phyloP scores from a whole-genome alignment of 768 basidiomycete species.

The Xerocomellus dryophilus region DNA sequence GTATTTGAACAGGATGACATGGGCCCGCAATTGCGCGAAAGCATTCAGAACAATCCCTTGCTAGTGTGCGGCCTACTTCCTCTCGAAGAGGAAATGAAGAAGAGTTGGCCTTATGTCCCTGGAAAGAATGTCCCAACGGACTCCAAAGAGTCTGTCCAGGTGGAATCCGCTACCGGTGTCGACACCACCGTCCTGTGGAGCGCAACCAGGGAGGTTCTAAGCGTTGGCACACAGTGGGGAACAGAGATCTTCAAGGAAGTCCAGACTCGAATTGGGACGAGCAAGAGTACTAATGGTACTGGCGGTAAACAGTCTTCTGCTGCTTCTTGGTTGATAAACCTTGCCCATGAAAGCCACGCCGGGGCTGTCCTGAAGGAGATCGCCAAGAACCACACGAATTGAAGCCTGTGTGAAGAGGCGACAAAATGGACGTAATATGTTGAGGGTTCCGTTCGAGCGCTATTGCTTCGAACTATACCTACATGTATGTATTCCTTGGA shows the following conservation, averaged over 20 bases:
- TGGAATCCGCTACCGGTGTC: neutral
- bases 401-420: neutral
- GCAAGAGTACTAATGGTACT: conserved; percentile 6
- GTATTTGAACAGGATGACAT: conserved; percentile 45
- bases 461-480: neutral
- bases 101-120: conserved; percentile 45
- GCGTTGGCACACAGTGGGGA: conserved; percentile 15
- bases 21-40: conserved; percentile 33
- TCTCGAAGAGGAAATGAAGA: conserved; percentile 51
- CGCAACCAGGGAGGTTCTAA: conserved; percentile 16
- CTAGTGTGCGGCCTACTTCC: conserved; percentile 45
- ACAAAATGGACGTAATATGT: neutral
- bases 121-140: conserved; percentile 15
- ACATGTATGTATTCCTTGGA: neutral
- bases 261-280: conserved; percentile 9
- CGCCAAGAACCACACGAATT: neutral
- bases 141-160: conserved; percentile 8
- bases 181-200: conserved; percentile 15
- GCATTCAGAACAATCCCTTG: conserved; percentile 41
- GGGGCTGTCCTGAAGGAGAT: conserved; percentile 25
- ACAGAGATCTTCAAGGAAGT: conserved; percentile 24
- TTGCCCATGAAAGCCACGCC: conserved; percentile 25
- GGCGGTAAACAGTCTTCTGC: conserved; percentile 14
- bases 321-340: conserved; percentile 23
- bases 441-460: neutral